These are phyloP conservation scores for Zymoseptoria passerinii DNA, from an alignment of 2,329 filamentous ascomycete genomes.

Conservation along the genomic window DNA sequence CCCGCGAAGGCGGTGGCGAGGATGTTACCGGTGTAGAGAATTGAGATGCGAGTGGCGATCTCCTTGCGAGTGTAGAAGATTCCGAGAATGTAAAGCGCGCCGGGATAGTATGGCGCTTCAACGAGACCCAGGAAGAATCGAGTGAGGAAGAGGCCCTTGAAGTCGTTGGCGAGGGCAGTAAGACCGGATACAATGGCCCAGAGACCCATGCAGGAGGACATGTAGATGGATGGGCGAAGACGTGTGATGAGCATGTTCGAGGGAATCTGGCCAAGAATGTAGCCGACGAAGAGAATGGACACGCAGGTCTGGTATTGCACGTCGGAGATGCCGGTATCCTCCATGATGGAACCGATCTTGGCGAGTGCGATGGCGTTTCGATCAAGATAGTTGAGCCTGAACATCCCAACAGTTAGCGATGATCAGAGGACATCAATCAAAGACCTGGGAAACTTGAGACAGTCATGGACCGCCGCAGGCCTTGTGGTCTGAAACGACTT, in stretches of 20 bases:
- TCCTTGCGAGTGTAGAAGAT: slow-evolving; percentile 42
- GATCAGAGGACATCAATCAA: neutral
- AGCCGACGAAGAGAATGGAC: slow-evolving; percentile 19
- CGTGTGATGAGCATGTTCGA: slow-evolving; percentile 39
- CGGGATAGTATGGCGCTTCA: slow-evolving; percentile 14
- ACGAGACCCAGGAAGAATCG: slow-evolving; percentile 12
- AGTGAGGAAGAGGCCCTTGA: slow-evolving; percentile 19
- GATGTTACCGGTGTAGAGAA: slow-evolving; percentile 33
- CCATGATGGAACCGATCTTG: slow-evolving; percentile 30
- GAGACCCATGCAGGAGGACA: slow-evolving; percentile 28
- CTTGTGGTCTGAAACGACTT: neutral
- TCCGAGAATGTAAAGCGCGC: slow-evolving; percentile 38
- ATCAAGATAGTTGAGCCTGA: slow-evolving; percentile 24
- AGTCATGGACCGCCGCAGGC: neutral
- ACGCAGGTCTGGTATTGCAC: slow-evolving; percentile 29
- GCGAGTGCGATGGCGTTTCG: slow-evolving; percentile 42
- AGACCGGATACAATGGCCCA: slow-evolving; percentile 29
- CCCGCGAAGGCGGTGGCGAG: slow-evolving; percentile 61
- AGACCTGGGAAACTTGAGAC: neutral
- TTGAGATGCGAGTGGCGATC: slow-evolving; percentile 19
- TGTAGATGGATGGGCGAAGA: slow-evolving; percentile 36
- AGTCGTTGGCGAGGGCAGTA: slow-evolving; percentile 19
- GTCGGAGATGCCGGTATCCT: slow-evolving; percentile 35
- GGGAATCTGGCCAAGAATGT: slow-evolving; percentile 35
- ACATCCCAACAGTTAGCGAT: neutral